Evolutionary conservation across 257 asterid genomes (phyloP).

Genomic region (Cruciata laevipes): DNA sequence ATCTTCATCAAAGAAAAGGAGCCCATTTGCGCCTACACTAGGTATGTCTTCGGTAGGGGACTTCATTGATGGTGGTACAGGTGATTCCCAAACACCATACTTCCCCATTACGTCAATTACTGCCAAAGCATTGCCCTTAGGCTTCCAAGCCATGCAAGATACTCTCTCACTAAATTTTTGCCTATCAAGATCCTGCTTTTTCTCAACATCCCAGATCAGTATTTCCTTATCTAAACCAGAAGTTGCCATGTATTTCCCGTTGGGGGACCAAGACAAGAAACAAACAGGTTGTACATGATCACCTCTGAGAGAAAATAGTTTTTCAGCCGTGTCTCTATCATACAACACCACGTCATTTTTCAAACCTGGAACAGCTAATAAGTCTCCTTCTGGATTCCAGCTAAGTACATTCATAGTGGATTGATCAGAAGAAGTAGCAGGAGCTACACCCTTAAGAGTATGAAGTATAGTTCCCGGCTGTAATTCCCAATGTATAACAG

Average conservation of each 20-base stretch:
- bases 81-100: slow-evolving; percentile 88
- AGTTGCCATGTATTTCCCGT: slow-evolving; percentile 94
- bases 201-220: slow-evolving; percentile 87
- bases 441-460: slow-evolving; percentile 75
- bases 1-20: slow-evolving; percentile 59
- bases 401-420: slow-evolving; percentile 55
- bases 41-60: slow-evolving; percentile 96
- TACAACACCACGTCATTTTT: slow-evolving; percentile 89
- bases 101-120: slow-evolving; percentile 78
- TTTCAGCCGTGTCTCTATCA: slow-evolving; percentile 97
- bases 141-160: slow-evolving; percentile 89
- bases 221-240: slow-evolving; percentile 82
- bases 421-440: slow-evolving; percentile 50
- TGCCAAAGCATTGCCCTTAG: slow-evolving; percentile 86
- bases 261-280: slow-evolving; percentile 94
- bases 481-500: slow-evolving; percentile 88
- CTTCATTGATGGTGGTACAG: slow-evolving; percentile 81
- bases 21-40: slow-evolving; percentile 48
- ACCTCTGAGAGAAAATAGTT: slow-evolving; percentile 69
- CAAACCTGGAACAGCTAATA: slow-evolving; percentile 90
- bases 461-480: slow-evolving; percentile 73
- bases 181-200: slow-evolving; percentile 85
- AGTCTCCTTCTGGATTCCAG: slow-evolving; percentile 97
- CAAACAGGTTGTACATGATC: slow-evolving; percentile 81
- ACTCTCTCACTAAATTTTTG: slow-evolving; percentile 74